Base-by-base conservation (phyloP, 768 basidiomycete genomes). In the Pleurotus ostreatus region DNA sequence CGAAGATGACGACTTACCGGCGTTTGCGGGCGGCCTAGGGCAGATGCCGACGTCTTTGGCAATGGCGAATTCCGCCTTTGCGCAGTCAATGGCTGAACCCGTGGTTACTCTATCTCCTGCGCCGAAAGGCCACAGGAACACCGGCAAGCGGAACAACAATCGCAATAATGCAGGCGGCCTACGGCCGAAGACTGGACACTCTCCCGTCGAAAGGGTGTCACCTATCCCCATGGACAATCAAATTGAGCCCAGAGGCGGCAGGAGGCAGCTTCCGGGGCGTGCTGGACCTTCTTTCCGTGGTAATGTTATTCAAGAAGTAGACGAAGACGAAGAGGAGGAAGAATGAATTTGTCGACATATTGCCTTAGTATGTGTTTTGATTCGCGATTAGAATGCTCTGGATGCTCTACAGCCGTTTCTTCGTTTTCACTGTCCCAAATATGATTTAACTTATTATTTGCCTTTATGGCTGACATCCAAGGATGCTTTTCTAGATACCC, bases 251-350 rank as follows among this genome's bases (percentile, higher is more conserved):
- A 74, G 85, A 56, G 72, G 78, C 0, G 80, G 82, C 26, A 75
- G 90, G 61, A 75, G 90, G 59, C 87, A 89, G 65, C 72, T 93
- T 11, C 89, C 91, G 22, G 76, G 71, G n/a, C 80, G 89, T 22
- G 73, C 82, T n/a, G 89, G 88, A 1, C 83, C 82, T 49, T 84
- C 89, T 7, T 89, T 89, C 62, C 71, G 74, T 46, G 37, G 55
- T 49, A 82, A 85, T 60, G 70, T 88, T 4, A 92, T 91, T 55
- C 88, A 91, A 67, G 91, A 92, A 66, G 91, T 92, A 65, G 91
- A 93, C 61, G 91, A 92, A 67, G 91, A 78, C 18, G 91, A 92
- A 68, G 91, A 91, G 63, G 84, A 89, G 65, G 77, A 49, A 4
- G 34, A 13, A 51, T 16, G 8, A 16, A 34, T 16, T 16, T 30